A percentile compares a stretch with the other conserved stretches of the same genome.
These are phyloP conservation scores for Sporisorium iseilematis-ciliati DNA, from an alignment of 1,284 basidiomycete species.

Conservation along the genomic window DNA sequence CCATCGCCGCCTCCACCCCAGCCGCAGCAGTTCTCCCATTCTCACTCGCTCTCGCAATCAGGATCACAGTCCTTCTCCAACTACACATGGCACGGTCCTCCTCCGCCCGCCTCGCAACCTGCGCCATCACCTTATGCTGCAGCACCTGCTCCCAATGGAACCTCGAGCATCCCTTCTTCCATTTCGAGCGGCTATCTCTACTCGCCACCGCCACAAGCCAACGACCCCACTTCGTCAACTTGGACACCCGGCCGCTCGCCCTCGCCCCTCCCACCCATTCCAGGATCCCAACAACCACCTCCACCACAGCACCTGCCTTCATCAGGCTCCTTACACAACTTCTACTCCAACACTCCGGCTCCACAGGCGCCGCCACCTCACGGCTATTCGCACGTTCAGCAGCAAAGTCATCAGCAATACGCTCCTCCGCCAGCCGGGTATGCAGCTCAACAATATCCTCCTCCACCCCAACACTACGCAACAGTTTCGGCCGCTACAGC, in stretches of 20 bases:
- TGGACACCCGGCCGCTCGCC: constrained; percentile 28
- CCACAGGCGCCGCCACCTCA: constrained; percentile 3
- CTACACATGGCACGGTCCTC: constrained; percentile 26
- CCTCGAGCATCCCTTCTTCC: constrained; percentile 9
- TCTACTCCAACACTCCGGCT: constrained; percentile 13
- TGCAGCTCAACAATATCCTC: constrained; percentile 11
- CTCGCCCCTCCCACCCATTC: constrained; percentile 36
- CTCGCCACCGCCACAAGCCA: constrained; percentile 15
- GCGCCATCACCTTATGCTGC: constrained; percentile 19
- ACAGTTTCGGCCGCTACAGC: constrained; percentile 5
- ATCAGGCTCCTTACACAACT: constrained; percentile 12
- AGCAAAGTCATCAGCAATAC: neutral
- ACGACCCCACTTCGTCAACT: neutral
- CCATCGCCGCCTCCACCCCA: constrained; percentile 36
- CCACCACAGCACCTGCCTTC: constrained; percentile 11
- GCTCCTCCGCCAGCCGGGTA: neutral
- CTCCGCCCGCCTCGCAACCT: constrained; percentile 14
- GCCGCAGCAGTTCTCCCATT: constrained; percentile 25
- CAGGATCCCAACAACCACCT: constrained; percentile 19
- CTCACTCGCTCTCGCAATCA: constrained; percentile 20
- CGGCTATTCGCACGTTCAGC: neutral
- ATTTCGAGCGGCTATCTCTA: constrained; percentile 41
- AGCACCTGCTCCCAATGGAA: constrained; percentile 13
- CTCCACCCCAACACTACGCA: constrained; percentile 11
- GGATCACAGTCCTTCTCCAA: constrained; percentile 26